Evolutionary conservation across 2,329 filamentous ascomycete genomes (phyloP), one percentile per base, ranked within the genome.

Genomic region (Diaporthe citri): DNA sequence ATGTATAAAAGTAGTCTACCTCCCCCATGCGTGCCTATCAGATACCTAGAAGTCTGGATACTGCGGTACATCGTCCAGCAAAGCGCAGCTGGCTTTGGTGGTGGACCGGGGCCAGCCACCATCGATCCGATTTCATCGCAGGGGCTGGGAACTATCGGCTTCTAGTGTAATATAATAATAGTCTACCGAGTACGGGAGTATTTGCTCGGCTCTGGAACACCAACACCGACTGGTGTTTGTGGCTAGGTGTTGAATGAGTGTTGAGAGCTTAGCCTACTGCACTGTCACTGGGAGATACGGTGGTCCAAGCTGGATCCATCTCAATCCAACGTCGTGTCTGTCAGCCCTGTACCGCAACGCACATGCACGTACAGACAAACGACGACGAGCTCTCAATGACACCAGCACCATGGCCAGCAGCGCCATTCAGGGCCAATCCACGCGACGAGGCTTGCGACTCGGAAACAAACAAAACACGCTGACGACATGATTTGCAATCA

Each of bases 401-500:
- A 52, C 62, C 43, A 52, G 43, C 41, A 51, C 31, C 60, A n/a
- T 31, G 13, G 39, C n/a, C 41, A 48, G 41, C 41, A 48, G 60
- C 28, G 41, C 41, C 20, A 9, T 64, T 41, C 25, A 43, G 41
- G 25, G 60, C 41, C 25, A 67, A 39, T 52, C 31, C 46, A 36
- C 34, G 25, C 13, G n/a, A 39, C 20, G 39, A 41, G 46, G 64
- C 48, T 55, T 69, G 64, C 46, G 3, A n/a, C 15, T 8, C 25
- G 60, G 25, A 48, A 51, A 31, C 2, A 36, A 66, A 66, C 20
- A 6, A 9, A 41, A 55, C 28, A 31, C 28, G 34, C 64, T 55
- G 48, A 69, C 64, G 46, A 25, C 48, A 41, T 39, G 64, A 55
- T 69, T 41, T 28, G 34, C 64, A 55, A 39, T 55, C 64, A 55